These are phyloP conservation scores for Botrytis fragariae DNA, from an alignment of 2,329 filamentous ascomycete species.

Conservation along the genomic window DNA sequence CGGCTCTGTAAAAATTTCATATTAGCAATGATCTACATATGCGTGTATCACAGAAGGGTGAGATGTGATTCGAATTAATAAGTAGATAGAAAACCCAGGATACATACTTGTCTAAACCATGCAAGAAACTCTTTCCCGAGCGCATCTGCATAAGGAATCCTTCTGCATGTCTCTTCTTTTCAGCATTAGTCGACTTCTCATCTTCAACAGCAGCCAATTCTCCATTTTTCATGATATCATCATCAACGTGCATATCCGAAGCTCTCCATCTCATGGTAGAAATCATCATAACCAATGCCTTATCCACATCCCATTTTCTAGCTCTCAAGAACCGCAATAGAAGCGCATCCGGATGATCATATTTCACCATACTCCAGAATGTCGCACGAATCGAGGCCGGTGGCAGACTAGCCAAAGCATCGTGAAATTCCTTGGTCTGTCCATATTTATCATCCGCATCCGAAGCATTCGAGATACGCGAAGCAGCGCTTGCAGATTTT, in stretches of 20 bases:
- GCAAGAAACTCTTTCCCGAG: constrained; percentile 89
- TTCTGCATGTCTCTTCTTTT: constrained; percentile 61
- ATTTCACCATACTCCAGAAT: constrained; percentile 93
- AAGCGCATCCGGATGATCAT: constrained; percentile 87
- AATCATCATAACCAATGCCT: constrained; percentile 89
- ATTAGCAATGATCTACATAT: neutral
- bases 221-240: constrained; percentile 77
- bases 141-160: constrained; percentile 83
- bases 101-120: constrained; percentile 70
- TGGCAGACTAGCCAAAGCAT: constrained; percentile 71
- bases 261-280: constrained; percentile 91
- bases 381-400: constrained; percentile 77
- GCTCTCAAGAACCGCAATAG: constrained; percentile 80
- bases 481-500: constrained; percentile 31
- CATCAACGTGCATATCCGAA: constrained; percentile 81
- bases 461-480: constrained; percentile 36
- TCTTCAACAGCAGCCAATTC: constrained; percentile 65
- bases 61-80: neutral
- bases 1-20: constrained; percentile 42
- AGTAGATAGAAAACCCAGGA: neutral
- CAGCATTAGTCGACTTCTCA: constrained; percentile 54
- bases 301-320: constrained; percentile 94
- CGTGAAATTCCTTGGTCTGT: constrained; percentile 80
- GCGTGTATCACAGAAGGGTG: neutral
- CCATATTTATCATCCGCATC: constrained; percentile 84